These are phyloP conservation scores for Emmonsiellopsis sp. DNA, from an alignment of 2,329 filamentous ascomycete species.

Conservation along the genomic window DNA sequence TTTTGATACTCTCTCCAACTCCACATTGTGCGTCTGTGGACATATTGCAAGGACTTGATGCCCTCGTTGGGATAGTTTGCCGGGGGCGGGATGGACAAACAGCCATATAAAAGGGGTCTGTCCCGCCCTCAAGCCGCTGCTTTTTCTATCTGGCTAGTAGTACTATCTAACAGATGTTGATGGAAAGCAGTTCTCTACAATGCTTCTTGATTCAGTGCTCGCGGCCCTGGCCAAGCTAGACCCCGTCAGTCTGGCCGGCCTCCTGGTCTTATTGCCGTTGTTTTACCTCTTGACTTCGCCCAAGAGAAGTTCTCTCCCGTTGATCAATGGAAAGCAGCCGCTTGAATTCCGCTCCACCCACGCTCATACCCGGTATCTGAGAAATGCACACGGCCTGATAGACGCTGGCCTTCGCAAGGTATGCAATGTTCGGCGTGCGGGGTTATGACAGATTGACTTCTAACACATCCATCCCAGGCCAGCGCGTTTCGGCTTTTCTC, in stretches of 20 bases:
- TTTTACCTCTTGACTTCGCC: not conserved
- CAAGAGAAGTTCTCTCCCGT: not conserved
- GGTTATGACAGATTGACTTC: conserved; percentile 3
- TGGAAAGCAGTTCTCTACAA: not conserved
- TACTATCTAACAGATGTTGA: not conserved
- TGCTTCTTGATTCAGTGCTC: not conserved
- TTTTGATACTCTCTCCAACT: too few relatives aligned
- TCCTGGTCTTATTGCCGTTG: not conserved
- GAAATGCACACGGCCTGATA: conserved; percentile 5
- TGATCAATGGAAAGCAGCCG: conserved; percentile 1
- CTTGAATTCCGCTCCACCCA: conserved; percentile 6
- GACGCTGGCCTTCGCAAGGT: conserved; percentile 4
- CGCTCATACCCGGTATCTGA: conserved; percentile 6
- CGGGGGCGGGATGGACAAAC: too few relatives aligned
- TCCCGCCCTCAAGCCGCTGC: too few relatives aligned
- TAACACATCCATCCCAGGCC: conserved; percentile 8
- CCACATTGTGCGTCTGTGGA: too few relatives aligned
- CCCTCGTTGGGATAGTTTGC: too few relatives aligned
- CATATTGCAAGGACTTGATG: too few relatives aligned
- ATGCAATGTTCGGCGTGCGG: conserved; percentile 2
- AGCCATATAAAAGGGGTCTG: too few relatives aligned
- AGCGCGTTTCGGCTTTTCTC: conserved; percentile 10
- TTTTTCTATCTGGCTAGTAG: too few relatives aligned
- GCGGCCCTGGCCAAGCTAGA: not conserved
- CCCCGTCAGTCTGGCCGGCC: not conserved